Base-by-base conservation (phyloP, 1,284 basidiomycete species). In the Anthracocystis walkeri region DNA sequence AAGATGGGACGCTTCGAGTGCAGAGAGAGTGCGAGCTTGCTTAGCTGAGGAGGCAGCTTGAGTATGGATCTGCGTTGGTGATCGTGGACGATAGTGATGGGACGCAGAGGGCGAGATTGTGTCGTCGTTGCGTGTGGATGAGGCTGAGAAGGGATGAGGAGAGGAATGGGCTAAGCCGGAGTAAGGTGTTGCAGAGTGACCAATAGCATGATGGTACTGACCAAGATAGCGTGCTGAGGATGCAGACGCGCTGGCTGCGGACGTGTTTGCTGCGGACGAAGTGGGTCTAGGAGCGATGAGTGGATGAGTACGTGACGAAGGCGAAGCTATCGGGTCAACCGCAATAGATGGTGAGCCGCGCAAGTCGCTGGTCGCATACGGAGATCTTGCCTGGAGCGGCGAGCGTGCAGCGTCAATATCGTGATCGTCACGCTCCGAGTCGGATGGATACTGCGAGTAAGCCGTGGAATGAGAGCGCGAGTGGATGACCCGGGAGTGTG, bases 361-460 rank as follows among this genome's bases (percentile, higher is more conserved):
- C 7, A 73, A 50, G 42, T 58, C 70, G 40, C 70, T 73, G 38
- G 57, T 56, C 18, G 64, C 57, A 54, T 73, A 73, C 0, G 67
- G 67, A 16, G 68, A 71, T 33, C 68, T 44, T n/a, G 63, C 68
- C 25, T 65, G 63, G 23, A 63, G 58, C 3, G 71, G 71, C 3
- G 71, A 74, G 18, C 11, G 71, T 45, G 65, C 23, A 20, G 62
- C 50, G 8, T 53, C 62, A 14, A 45, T n/a, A 12, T 74, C 54
- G 54, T 62, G 31, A 10, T 68, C 50, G 18, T 67, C 59, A 4
- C 40, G 40, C 6, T 58, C 59, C 40, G 69, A 66, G 41, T 65
- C 55, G 42, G 68, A 65, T n/a, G 38, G 65, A 50, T 52, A 56
- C 41, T 68, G 65, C 33, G 59, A 68, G 41, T 54, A 61, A 8